Conservation (phyloP, 2,329 filamentous ascomycete species). For the Lasiodiplodia citricola region DNA sequence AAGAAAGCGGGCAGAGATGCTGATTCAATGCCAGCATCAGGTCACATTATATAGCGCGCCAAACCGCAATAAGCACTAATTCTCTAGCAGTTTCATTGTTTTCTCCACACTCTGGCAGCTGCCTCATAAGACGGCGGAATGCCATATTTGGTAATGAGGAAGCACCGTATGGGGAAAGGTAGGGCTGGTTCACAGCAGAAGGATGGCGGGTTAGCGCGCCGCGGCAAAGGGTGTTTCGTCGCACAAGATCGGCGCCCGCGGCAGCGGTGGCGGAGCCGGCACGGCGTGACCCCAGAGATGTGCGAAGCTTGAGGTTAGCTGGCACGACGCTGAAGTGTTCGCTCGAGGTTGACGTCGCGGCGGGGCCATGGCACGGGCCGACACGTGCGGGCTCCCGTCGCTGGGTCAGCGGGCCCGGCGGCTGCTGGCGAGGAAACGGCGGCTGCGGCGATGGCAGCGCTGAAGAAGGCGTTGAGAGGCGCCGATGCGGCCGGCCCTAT, state of each 20-base stretch:
- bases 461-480: not conserved
- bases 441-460: conserved; percentile 7
- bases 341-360: not conserved
- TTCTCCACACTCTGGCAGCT: not conserved
- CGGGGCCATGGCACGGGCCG: conserved; percentile 17
- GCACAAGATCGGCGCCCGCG: not conserved
- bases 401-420: not conserved
- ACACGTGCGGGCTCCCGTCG: conserved; percentile 5
- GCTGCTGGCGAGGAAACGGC: not conserved
- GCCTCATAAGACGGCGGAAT: not conserved
- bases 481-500: conserved; percentile 3
- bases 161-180: not conserved
- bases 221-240: not conserved
- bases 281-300: not conserved
- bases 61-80: conserved; percentile 10
- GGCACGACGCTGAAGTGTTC: not conserved
- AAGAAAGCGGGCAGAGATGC: not conserved
- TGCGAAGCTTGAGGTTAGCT: not conserved
- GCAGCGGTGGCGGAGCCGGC: not conserved
- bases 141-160: not conserved
- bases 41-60: not conserved
- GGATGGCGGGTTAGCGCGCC: not conserved
- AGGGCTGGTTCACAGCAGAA: not conserved
- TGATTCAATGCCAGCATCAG: not conserved
- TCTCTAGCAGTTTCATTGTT: too few relatives aligned